These are phyloP conservation scores for Aegilops speltoides DNA, from an alignment of 176 grass and related monocot species.

Conservation along the genomic window DNA sequence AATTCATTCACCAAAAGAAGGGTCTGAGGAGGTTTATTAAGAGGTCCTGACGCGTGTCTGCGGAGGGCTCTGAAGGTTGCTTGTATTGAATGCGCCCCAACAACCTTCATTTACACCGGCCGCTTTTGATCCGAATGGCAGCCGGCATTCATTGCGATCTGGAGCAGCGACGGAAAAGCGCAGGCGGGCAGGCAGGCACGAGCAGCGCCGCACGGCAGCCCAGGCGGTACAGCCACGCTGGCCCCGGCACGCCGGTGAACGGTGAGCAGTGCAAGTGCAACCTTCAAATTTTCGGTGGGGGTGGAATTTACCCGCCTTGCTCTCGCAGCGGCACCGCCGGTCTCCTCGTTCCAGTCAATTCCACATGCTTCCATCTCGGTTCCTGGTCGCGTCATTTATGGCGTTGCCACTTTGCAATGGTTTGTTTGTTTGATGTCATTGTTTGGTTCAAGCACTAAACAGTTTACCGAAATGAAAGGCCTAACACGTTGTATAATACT, in stretches of 20 bases:
- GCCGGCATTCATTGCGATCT: constrained; percentile 45
- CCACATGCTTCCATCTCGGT: neutral
- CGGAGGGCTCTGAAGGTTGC: constrained; percentile 45
- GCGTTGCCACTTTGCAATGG: neutral
- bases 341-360: neutral
- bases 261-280: neutral
- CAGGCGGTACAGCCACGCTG: neutral
- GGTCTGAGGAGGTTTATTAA: neutral
- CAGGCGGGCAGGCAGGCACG: neutral
- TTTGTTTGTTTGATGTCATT: neutral
- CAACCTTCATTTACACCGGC: constrained; percentile 30
- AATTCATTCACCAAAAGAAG: neutral
- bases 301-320: constrained; percentile 23
- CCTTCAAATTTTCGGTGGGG: neutral
- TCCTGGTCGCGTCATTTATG: neutral
- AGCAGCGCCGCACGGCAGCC: constrained; percentile 18
- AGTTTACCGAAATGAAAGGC: neutral
- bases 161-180: constrained; percentile 21
- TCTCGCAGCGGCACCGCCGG: too few species aligned
- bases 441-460: neutral
- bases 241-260: constrained; percentile 11
- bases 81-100: constrained; percentile 54
- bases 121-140: constrained; percentile 17
- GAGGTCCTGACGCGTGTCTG: neutral
- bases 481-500: too few species aligned